A percentile compares a stretch with the other conserved stretches of the same genome.
Evolutionary conservation across 768 basidiomycete species (phyloP).

Genomic region (Trametes villosa): DNA sequence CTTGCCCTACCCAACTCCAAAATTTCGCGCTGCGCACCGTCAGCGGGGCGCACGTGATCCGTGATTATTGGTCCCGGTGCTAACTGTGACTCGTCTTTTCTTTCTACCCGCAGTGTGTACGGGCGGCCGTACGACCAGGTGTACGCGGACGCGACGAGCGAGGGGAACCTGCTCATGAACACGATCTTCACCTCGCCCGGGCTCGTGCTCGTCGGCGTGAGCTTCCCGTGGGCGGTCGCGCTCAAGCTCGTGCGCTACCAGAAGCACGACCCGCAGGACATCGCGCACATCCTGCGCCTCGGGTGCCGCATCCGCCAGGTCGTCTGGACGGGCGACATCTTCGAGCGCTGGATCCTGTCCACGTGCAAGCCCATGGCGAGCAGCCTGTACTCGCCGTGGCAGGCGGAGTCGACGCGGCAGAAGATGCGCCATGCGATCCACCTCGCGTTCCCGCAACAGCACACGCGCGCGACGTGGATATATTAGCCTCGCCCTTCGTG

Average conservation of each 20-base stretch:
- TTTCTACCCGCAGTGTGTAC: slow-evolving; percentile 20
- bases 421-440: slow-evolving; percentile 60
- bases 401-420: slow-evolving; percentile 49
- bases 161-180: slow-evolving; percentile 55
- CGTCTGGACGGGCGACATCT: slow-evolving; percentile 55
- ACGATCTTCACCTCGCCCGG: slow-evolving; percentile 63
- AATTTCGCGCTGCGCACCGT: slow-evolving; percentile 1
- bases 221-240: slow-evolving; percentile 73
- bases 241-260: slow-evolving; percentile 73
- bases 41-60: background rate
- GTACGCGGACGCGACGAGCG: slow-evolving; percentile 52
- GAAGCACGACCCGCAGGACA: slow-evolving; percentile 65
- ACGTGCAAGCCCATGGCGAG: slow-evolving; percentile 73
- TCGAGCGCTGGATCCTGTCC: slow-evolving; percentile 61
- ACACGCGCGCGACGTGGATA: background rate
- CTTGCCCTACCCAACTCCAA: background rate
- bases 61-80: background rate
- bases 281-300: slow-evolving; percentile 67
- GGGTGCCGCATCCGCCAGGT: slow-evolving; percentile 56
- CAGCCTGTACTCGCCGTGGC: slow-evolving; percentile 46
- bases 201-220: slow-evolving; percentile 60
- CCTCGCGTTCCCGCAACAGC: slow-evolving; percentile 20
- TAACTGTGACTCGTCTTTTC: background rate
- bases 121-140: slow-evolving; percentile 59
- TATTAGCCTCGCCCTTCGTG: background rate